A percentile compares a stretch with the other conserved stretches of the same genome.
Conservation (phyloP, 2,329 filamentous ascomycete species). For the Calonectria fujianensis region DNA sequence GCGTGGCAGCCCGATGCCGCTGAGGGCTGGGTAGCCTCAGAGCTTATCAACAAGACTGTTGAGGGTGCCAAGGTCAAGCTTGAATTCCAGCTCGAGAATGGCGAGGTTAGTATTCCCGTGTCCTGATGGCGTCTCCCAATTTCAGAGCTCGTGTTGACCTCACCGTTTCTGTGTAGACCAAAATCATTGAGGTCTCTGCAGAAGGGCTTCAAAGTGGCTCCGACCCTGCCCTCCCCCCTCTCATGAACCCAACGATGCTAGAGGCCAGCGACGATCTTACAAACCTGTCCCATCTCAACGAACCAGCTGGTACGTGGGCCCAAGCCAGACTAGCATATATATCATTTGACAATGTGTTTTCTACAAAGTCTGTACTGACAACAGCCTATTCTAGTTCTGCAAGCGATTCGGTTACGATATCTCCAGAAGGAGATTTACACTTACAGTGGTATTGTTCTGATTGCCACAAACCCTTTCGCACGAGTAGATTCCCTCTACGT, state of each 20-base stretch:
- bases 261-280: conserved; percentile 99
- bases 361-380: conserved; percentile 48
- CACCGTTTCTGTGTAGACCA: conserved; percentile 69
- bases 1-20: conserved; percentile 98
- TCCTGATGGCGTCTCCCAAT: not conserved
- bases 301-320: conserved; percentile 86
- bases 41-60: conserved; percentile 89
- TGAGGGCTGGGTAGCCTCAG: conserved; percentile 98
- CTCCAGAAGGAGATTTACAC: conserved; percentile 99
- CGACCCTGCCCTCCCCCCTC: conserved; percentile 86
- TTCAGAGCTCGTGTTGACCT: not conserved
- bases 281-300: conserved; percentile 97
- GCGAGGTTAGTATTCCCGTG: conserved; percentile 78
- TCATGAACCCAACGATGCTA: conserved; percentile 99
- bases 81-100: conserved; percentile 92
- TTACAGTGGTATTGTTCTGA: conserved; percentile 98
- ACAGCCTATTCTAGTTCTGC: conserved; percentile 79
- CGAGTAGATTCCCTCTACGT: conserved; percentile 98
- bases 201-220: conserved; percentile 85
- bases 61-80: conserved; percentile 91
- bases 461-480: conserved; percentile 98
- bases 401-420: conserved; percentile 98
- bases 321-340: not conserved
- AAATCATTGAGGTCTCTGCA: conserved; percentile 85
- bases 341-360: not conserved